Conservation (phyloP, 2,329 filamentous ascomycete genomes). For the Hymenoscyphus linearis region DNA sequence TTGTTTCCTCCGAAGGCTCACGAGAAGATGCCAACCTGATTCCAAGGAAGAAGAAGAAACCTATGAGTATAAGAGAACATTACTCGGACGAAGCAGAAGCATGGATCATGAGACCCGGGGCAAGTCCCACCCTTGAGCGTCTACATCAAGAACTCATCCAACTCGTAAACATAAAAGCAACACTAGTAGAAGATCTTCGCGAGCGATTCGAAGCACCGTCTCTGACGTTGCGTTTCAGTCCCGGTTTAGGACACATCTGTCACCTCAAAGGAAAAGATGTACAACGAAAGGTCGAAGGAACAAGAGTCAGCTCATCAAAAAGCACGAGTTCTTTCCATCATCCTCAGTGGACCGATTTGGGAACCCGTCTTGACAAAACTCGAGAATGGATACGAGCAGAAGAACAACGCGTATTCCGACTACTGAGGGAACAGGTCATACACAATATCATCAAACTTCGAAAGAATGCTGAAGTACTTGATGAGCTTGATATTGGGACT, state of each 20-base stretch:
- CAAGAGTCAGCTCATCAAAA: conserved; percentile 71
- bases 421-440: conserved; percentile 71
- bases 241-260: conserved; percentile 81
- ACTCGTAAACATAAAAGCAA: conserved; percentile 54
- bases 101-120: conserved; percentile 63
- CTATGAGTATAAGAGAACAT: conserved; percentile 46
- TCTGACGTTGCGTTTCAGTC: conserved; percentile 79
- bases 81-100: conserved; percentile 55
- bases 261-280: conserved; percentile 82
- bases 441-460: conserved; percentile 78
- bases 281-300: conserved; percentile 25
- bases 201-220: conserved; percentile 54
- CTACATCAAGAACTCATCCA: conserved; percentile 64
- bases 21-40: conserved; percentile 49
- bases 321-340: conserved; percentile 81
- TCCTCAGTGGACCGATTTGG: conserved; percentile 77
- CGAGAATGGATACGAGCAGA: conserved; percentile 75
- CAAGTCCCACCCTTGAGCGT: conserved; percentile 58
- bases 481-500: conserved; percentile 86
- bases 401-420: conserved; percentile 73
- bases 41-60: conserved; percentile 36
- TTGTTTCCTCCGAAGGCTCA: conserved; percentile 61
- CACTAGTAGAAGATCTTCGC: conserved; percentile 57
- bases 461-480: conserved; percentile 83
- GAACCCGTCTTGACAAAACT: conserved; percentile 70